phyloP scores from a whole-genome alignment of 768 basidiomycete species.

The Chalciporus sphaerocephalus region DNA sequence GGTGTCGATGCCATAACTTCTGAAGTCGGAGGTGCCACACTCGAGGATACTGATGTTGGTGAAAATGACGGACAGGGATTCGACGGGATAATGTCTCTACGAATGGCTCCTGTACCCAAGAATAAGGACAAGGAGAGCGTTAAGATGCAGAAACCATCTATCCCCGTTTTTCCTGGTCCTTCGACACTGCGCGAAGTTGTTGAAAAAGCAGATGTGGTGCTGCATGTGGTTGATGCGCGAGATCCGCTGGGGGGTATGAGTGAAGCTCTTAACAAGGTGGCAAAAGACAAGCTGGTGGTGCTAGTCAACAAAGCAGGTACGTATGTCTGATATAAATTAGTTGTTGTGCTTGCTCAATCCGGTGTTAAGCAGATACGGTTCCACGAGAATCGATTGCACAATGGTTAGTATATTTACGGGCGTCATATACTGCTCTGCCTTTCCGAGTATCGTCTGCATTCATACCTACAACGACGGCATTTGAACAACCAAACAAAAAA shows the following conservation, averaged over 20 bases:
- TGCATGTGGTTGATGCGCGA: slow-evolving; percentile 80
- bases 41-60: slow-evolving; percentile 28
- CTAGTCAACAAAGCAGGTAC: slow-evolving; percentile 85
- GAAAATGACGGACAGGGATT: slow-evolving; percentile 30
- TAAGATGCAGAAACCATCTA: slow-evolving; percentile 8
- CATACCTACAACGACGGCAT: slow-evolving; percentile 39
- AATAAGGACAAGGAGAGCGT: not conserved
- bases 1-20: slow-evolving; percentile 24
- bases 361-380: slow-evolving; percentile 58
- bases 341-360: not conserved
- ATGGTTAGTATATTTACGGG: slow-evolving; percentile 64
- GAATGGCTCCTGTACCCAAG: not conserved
- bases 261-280: slow-evolving; percentile 48
- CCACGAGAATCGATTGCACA: slow-evolving; percentile 69
- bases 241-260: slow-evolving; percentile 76
- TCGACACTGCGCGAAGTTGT: slow-evolving; percentile 43
- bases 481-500: slow-evolving; percentile 39
- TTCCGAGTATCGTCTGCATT: slow-evolving; percentile 74
- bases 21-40: slow-evolving; percentile 21
- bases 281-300: slow-evolving; percentile 49
- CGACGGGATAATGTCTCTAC: slow-evolving; percentile 37
- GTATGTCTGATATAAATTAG: slow-evolving; percentile 24
- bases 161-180: slow-evolving; percentile 28
- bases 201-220: slow-evolving; percentile 70
- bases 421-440: slow-evolving; percentile 56